Evolutionary conservation across 2,329 filamentous ascomycete genomes (phyloP).

Genomic region (Aureobasidium sp.): DNA sequence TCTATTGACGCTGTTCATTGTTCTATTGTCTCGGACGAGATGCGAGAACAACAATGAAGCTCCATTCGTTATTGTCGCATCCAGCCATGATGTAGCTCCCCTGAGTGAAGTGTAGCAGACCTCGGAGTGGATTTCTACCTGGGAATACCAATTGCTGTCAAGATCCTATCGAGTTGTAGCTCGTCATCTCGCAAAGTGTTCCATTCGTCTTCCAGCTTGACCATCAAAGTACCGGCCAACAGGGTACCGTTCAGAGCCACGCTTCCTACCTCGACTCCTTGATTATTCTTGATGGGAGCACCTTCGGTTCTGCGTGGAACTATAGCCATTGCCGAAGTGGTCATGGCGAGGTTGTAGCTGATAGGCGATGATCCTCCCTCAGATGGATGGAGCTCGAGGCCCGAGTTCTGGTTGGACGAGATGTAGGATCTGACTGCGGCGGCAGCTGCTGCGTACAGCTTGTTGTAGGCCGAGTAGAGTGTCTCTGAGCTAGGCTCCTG

Average conservation of each 20-base stretch:
- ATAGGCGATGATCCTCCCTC: constrained; percentile 36
- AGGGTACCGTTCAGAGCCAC: constrained; percentile 49
- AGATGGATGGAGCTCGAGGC: constrained; percentile 21
- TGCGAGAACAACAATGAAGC: not conserved
- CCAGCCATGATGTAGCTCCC: not conserved
- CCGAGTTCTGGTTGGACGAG: constrained; percentile 25
- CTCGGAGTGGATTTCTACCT: not conserved
- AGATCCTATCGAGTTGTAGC: constrained; percentile 34
- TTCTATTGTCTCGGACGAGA: not conserved
- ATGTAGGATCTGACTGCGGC: constrained; percentile 33
- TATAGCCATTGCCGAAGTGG: constrained; percentile 44
- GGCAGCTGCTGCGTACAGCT: constrained; percentile 27
- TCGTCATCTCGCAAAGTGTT: constrained; percentile 35
- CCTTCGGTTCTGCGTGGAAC: constrained; percentile 42
- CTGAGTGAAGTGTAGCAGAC: no score
- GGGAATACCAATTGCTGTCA: constrained; percentile 35
- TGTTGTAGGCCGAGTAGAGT: constrained; percentile 25
- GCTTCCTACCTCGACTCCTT: constrained; percentile 30
- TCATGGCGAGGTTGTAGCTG: constrained; percentile 53
- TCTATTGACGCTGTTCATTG: not conserved
- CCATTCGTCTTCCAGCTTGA: constrained; percentile 48
- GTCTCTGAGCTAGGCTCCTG: constrained; percentile 32
- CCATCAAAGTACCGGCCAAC: constrained; percentile 50
- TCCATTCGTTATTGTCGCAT: not conserved
- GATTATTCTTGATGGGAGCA: constrained; percentile 31